Evolutionary conservation across 2,329 filamentous ascomycete species (phyloP), one percentile per base, ranked within the genome.

Genomic region (Furcasterigmium furcatum): DNA sequence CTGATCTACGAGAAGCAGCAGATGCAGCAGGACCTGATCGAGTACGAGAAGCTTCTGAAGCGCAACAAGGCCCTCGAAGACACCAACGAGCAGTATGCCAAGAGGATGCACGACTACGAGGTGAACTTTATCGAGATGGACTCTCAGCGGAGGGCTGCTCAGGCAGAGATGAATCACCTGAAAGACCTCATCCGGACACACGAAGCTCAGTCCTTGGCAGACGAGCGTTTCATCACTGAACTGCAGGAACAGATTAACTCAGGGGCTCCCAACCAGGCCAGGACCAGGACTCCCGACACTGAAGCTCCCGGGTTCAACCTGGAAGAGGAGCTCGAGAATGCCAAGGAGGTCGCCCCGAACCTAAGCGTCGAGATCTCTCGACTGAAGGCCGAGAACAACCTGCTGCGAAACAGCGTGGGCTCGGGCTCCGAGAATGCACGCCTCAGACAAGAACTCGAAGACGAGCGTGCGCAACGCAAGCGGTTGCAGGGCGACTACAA

Each of bases 331-430:
- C 69, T 85, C 5, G 74, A 79, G 43, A 70, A 70, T 46, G 73
- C 74, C 20, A 58, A 60, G 34, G 66, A 68, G 47, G 65, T 69
- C 6, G 62, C 65, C 12, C 58, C 63, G 10, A 70, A 68, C 44
- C 63, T 77, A 41, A 68, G 71, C 10, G 61, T 80, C 16, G 77
- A 82, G 56, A 58, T 82, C 19, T 78, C 78, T 24, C 74, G 81
- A 27, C 65, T 85, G 40, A 80, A 77, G 57, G 77, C 81, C 6
- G 82, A 85, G 60, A 84, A 82, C 53, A 72, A 76, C 29, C 60
- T 84, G 8, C 64, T 85, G 12, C 75, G 76, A 48, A 77, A 71
- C 49, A 79, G 72, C 41, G 67, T 79, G 43, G 73, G 72, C 9
- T 74, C 74, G 8, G 72, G 73, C 8, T 74, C 76, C 2, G 78